Percentiles rank a stretch among this genome's conserved stretches.
Evolutionary conservation across 768 basidiomycete genomes (phyloP).

Genomic region (Termitomyces sp.): DNA sequence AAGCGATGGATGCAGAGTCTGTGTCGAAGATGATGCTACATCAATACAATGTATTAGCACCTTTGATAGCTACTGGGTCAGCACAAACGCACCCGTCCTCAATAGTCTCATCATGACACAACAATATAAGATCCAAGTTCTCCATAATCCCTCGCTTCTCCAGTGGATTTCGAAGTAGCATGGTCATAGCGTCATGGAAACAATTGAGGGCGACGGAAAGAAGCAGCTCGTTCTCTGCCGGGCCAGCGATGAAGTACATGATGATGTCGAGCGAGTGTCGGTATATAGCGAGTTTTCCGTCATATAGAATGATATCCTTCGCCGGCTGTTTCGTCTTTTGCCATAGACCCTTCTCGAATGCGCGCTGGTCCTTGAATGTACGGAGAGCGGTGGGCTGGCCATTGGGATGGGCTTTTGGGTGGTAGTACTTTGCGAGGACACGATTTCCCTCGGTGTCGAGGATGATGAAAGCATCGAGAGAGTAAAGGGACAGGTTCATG

Average conservation of each 20-base stretch:
- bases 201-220: constrained; percentile 80
- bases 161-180: constrained; percentile 86
- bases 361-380: constrained; percentile 87
- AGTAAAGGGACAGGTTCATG: constrained; percentile 87
- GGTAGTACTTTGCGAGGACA: constrained; percentile 94
- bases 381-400: constrained; percentile 61
- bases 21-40: constrained; percentile 94
- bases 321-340: constrained; percentile 79
- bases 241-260: constrained; percentile 87
- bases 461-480: constrained; percentile 81
- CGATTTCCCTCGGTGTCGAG: constrained; percentile 96
- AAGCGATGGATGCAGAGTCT: constrained; percentile 92
- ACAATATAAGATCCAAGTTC: constrained; percentile 87
- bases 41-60: neutral
- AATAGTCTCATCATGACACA: constrained; percentile 95
- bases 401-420: constrained; percentile 60
- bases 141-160: constrained; percentile 95
- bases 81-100: constrained; percentile 82
- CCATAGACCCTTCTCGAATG: constrained; percentile 94
- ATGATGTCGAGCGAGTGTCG: constrained; percentile 94
- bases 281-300: constrained; percentile 87
- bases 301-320: constrained; percentile 95
- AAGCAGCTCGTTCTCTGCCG: constrained; percentile 95
- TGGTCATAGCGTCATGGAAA: constrained; percentile 79
- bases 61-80: neutral